Conservation (phyloP, 2,329 filamentous ascomycete species). For the Arthrobotrys iridis region DNA sequence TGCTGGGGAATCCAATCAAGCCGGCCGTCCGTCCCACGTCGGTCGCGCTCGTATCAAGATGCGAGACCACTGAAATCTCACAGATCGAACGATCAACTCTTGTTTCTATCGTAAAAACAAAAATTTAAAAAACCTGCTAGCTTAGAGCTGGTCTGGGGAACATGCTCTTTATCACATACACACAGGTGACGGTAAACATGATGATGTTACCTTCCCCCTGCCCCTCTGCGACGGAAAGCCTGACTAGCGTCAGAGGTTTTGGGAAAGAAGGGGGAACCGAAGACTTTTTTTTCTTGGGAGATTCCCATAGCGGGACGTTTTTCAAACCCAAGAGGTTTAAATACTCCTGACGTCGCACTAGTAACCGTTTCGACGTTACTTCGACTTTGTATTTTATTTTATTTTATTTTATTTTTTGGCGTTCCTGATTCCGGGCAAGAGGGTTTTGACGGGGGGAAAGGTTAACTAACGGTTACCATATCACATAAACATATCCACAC, state of each 20-base stretch:
- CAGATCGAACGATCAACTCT: neutral
- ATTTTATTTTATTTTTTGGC: neutral
- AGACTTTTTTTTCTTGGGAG: too few relatives aligned
- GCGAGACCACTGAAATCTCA: slow-evolving; percentile 4
- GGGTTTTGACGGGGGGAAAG: neutral
- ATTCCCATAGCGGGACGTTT: too few relatives aligned
- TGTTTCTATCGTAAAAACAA: too few relatives aligned
- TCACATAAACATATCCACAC: too few relatives aligned
- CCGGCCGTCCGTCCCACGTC: neutral
- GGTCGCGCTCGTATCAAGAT: neutral
- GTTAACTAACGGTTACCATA: too few relatives aligned
- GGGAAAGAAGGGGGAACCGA: too few relatives aligned
- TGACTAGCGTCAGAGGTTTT: neutral
- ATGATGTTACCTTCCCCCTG: neutral
- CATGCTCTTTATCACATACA: too few relatives aligned
- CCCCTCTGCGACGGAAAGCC: neutral
- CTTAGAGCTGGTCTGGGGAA: neutral
- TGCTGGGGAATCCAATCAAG: slow-evolving; percentile 9
- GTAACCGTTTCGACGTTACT: neutral
- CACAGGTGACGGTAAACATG: too few relatives aligned
- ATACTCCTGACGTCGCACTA: slow-evolving; percentile 8
- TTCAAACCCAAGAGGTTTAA: too few relatives aligned
- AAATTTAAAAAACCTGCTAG: neutral
- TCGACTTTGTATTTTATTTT: neutral
- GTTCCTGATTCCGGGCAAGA: neutral